Evolutionary conservation across 257 asterid genomes (phyloP).

Genomic region (Parsonsia alboflavescens): DNA sequence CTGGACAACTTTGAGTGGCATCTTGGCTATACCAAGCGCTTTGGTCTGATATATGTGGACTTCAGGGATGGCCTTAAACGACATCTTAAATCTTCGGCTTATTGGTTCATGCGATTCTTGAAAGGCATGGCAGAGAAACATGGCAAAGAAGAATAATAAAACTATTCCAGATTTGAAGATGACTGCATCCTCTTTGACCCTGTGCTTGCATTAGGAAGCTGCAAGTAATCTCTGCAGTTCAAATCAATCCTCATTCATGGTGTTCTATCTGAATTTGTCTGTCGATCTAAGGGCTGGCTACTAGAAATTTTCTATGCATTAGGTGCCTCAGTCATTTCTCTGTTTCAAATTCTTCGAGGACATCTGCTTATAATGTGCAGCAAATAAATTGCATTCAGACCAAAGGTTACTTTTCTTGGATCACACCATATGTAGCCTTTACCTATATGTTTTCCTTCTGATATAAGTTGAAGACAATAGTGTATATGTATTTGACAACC

Average conservation of each 20-base stretch:
- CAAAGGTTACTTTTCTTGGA: neutral
- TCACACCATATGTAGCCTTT: neutral
- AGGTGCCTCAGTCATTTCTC: neutral
- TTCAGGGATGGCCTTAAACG: slow-evolving; percentile 31
- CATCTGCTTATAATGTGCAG: neutral
- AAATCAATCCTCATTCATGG: neutral
- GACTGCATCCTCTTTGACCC: neutral
- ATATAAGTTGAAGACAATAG: neutral
- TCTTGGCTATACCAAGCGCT: slow-evolving; percentile 28
- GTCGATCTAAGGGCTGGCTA: neutral
- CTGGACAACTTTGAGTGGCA: slow-evolving; percentile 31
- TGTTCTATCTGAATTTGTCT: neutral
- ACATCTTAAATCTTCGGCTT: slow-evolving; percentile 48
- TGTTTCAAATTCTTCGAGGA: neutral
- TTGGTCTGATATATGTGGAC: slow-evolving; percentile 42
- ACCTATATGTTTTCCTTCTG: neutral
- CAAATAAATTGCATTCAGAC: neutral
- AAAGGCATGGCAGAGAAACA: slow-evolving; percentile 25
- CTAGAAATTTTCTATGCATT: neutral
- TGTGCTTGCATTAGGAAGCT: neutral
- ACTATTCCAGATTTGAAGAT: neutral
- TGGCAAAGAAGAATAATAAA: slow-evolving; percentile 29
- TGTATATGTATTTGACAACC: neutral
- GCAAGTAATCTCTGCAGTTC: neutral
- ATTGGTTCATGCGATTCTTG: slow-evolving; percentile 44